These are phyloP conservation scores for Nemania sp. DNA, from an alignment of 2,329 filamentous ascomycete species.

Conservation along the genomic window DNA sequence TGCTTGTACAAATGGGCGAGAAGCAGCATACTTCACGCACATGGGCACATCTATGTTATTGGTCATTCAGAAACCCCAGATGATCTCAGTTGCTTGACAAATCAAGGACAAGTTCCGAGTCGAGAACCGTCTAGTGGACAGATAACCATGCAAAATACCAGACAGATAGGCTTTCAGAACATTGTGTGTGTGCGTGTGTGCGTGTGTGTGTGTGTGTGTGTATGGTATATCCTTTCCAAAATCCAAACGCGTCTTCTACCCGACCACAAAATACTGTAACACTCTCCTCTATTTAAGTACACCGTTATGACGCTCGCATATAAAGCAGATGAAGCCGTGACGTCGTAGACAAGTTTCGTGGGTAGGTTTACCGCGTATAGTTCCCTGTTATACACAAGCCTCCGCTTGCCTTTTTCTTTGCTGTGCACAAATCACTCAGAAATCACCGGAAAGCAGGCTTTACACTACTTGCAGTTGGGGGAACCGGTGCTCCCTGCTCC, in stretches of 20 bases:
- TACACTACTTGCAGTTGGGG: conserved; percentile 29
- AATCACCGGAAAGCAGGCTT: conserved; percentile 4
- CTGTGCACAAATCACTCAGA: conserved; percentile 9
- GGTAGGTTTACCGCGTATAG: neutral
- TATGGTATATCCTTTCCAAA: conserved; percentile 27
- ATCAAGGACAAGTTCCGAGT: no score
- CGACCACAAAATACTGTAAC: conserved; percentile 24
- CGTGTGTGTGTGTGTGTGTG: no score
- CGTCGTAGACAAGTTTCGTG: conserved; percentile 26
- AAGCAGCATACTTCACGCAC: no score
- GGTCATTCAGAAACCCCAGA: no score
- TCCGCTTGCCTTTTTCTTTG: conserved; percentile 17
- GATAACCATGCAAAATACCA: no score
- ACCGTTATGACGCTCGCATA: conserved; percentile 12
- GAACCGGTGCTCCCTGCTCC: conserved; percentile 25
- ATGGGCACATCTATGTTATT: no score
- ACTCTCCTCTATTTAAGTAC: conserved; percentile 23
- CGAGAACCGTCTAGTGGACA: no score
- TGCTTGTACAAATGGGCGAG: no score
- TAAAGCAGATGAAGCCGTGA: conserved; percentile 26
- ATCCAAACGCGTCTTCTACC: conserved; percentile 13
- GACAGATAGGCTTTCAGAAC: no score
- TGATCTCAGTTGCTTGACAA: no score
- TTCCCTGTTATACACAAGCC: conserved; percentile 11
- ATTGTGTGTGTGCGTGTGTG: no score